phyloP scores from a whole-genome alignment of 192 early-diverging fungal species.

The Jimgerdemannia lactiflua region DNA sequence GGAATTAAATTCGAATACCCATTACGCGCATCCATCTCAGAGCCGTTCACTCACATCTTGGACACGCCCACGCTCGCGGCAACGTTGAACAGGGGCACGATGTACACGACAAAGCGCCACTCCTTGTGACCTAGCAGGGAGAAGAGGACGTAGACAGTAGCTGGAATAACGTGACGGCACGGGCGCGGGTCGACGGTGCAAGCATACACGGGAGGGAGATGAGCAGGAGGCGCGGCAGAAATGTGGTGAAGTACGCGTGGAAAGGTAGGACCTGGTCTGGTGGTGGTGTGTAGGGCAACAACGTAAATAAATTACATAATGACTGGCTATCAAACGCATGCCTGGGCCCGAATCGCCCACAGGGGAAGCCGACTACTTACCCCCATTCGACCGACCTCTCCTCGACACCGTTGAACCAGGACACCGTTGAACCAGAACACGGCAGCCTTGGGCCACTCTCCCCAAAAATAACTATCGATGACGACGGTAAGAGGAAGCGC shows the following conservation, averaged over 20 bases:
- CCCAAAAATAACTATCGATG: constrained; percentile 81
- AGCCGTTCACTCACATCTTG: constrained; percentile 28
- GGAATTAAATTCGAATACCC: neutral
- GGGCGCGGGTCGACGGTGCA: constrained; percentile 34
- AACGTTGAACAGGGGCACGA: constrained; percentile 76
- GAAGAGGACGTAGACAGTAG: constrained; percentile 55
- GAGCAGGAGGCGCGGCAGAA: constrained; percentile 76
- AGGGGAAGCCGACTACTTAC: constrained; percentile 5
- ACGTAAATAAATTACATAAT: too few species aligned
- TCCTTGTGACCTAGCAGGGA: constrained; percentile 91
- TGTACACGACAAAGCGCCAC: constrained; percentile 91
- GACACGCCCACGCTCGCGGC: constrained; percentile 57
- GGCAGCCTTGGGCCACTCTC: constrained; percentile 56
- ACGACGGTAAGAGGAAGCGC: constrained; percentile 41
- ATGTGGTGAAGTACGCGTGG: constrained; percentile 64
- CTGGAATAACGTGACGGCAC: constrained; percentile 52
- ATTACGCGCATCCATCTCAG: too few species aligned
- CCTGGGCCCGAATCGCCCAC: too few species aligned
- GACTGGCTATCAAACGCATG: too few species aligned
- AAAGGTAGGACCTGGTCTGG: constrained; percentile 51
- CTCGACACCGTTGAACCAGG: constrained; percentile 73
- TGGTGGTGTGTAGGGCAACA: too few species aligned
- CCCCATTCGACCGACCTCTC: constrained; percentile 65
- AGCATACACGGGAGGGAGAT: constrained; percentile 58
- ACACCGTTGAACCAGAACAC: constrained; percentile 84